Evolutionary conservation across 768 basidiomycete genomes (phyloP), one percentile per base, ranked within the genome.

Genomic region (Phaffia australis): DNA sequence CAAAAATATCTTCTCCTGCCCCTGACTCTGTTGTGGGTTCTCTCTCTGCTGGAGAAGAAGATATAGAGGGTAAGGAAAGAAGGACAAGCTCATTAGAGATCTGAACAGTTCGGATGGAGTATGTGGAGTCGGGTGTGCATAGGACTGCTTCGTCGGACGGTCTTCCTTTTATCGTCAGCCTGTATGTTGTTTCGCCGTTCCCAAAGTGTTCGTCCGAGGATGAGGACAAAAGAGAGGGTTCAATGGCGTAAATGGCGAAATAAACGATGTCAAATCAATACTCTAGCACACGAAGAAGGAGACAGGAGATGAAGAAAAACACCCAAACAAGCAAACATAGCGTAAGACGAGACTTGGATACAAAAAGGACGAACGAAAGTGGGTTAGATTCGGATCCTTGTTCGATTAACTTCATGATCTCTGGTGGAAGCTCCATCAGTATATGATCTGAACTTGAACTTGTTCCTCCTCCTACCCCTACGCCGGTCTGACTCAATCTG

Each of bases 61-160:
- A n/a, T n/a, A n/a, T n/a, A n/a, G 64, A 66, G n/a, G 63, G 47
- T 42, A n/a, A 56, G 42, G 21, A 49, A 51, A 87, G 80, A 54
- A 97, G 82, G 16, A 92, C 79, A 46, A 93, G 77, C 0, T 90
- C 86, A 75, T 98, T 98, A 21, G 92, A 95, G 56, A 95, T 79
- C 11, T 81, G 81, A n/a, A 98, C 85, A 0, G 91, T 87, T 64
- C 93, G 85, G 30, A 98, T 78, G 1, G 82, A 73, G 74, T 87
- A 99, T 0, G 94, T 98, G 74, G 82, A 84, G 65, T 85, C 81
- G 0, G 79, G 71, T 0, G 92, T 94, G 75, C 94, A 97, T 11
- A 94, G 78, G 0, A 95, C 91, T 0, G 93, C 94, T 71, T 93
- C 87, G 71, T 97, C 92, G 32, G 81, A 81, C 1, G 83, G 76